Evolutionary conservation across 352 stramenopile species (phyloP).

Genomic region (Pythium utonaiense): DNA sequence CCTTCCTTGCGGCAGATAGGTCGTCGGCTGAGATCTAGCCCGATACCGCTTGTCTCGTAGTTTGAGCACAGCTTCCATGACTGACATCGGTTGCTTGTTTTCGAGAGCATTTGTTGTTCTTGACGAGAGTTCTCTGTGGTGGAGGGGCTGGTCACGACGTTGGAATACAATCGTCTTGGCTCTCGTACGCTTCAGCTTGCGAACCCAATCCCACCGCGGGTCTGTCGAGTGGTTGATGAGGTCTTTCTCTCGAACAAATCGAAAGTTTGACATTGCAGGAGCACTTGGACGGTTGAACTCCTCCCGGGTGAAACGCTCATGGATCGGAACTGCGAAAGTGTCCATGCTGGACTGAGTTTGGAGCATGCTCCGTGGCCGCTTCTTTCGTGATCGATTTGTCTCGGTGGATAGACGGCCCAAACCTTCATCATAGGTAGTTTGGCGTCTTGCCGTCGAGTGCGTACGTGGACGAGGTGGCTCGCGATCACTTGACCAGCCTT

Average conservation of each 20-base stretch:
- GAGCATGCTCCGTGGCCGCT: neutral
- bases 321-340: conserved; percentile 8
- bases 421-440: neutral
- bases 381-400: neutral
- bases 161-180: neutral
- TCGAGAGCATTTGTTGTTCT: neutral
- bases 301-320: neutral
- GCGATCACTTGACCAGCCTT: neutral
- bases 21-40: neutral
- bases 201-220: conserved; percentile 23
- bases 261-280: conserved; percentile 10
- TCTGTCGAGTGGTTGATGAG: conserved; percentile 10
- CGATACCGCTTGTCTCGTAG: conserved; percentile 47
- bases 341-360: conserved; percentile 17
- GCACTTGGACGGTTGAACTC: neutral
- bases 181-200: conserved; percentile 10
- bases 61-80: conserved; percentile 49
- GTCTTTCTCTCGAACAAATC: conserved; percentile 6
- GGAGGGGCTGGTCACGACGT: neutral
- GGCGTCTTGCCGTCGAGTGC: neutral
- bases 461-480: neutral
- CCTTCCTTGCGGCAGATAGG: neutral
- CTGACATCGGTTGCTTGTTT: conserved; percentile 18
- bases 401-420: neutral
- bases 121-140: neutral